phyloP scores from a whole-genome alignment of 2,329 filamentous ascomycete species.

The Hypoxylon sp. region DNA sequence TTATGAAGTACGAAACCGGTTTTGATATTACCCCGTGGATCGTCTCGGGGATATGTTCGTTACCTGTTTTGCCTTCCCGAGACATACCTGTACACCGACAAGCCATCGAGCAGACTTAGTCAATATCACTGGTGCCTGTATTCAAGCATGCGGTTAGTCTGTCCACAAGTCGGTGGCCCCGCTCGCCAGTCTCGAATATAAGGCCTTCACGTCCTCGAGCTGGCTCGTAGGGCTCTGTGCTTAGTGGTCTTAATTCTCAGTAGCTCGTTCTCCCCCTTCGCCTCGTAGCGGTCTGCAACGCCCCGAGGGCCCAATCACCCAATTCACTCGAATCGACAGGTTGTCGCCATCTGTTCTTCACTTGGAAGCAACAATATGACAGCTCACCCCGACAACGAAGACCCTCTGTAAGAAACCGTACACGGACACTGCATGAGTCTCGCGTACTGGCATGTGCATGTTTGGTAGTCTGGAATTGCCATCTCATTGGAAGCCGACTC shows the following conservation, averaged over 20 bases:
- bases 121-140: neutral
- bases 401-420: conserved; percentile 34
- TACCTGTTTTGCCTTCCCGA: conserved; percentile 34
- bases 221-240: neutral
- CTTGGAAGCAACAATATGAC: conserved; percentile 8
- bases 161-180: neutral
- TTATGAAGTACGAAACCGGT: conserved; percentile 26
- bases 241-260: neutral
- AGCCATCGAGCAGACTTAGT: neutral
- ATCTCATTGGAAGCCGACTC: conserved; percentile 2
- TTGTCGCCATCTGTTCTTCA: neutral
- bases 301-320: conserved; percentile 2
- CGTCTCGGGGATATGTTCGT: conserved; percentile 12
- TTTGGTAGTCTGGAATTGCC: conserved; percentile 6
- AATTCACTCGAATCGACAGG: neutral
- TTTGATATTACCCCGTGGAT: conserved; percentile 15
- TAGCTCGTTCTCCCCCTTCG: neutral
- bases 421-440: conserved; percentile 32
- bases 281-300: conserved; percentile 3
- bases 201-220: conserved; percentile 12
- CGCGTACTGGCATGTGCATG: conserved; percentile 29
- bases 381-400: conserved; percentile 7
- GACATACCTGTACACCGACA: conserved; percentile 33
- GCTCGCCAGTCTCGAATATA: neutral
- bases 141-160: neutral